A percentile compares a stretch with the other conserved stretches of the same genome.
These are phyloP conservation scores for Kodamaea lidongshanica DNA, from an alignment of 805 yeast genomes.

Conservation along the genomic window DNA sequence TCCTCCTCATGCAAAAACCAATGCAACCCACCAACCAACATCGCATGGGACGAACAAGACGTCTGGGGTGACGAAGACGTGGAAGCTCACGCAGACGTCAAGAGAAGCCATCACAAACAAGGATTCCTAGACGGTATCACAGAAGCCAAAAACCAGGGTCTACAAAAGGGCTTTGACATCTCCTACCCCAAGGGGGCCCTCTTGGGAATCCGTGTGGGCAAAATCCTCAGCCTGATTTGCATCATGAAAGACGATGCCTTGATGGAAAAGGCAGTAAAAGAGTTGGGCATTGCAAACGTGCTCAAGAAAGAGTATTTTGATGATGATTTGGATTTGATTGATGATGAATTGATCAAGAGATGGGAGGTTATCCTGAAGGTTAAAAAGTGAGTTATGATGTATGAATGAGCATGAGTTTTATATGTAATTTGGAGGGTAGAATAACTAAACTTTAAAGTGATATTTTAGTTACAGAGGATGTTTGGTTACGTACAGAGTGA, in stretches of 20 bases:
- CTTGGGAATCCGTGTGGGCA: slow-evolving; percentile 63
- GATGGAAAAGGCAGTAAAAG: slow-evolving; percentile 39
- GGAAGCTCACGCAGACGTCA: slow-evolving; percentile 27
- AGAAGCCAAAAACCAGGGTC: slow-evolving; percentile 55
- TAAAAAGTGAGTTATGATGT: slow-evolving; percentile 3
- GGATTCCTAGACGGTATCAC: slow-evolving; percentile 83
- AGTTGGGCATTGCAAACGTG: slow-evolving; percentile 54
- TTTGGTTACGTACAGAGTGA: too few relatives aligned
- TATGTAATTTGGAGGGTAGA: too few relatives aligned
- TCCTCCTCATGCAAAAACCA: too few relatives aligned
- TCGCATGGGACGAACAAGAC: slow-evolving; percentile 15
- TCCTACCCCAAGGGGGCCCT: slow-evolving; percentile 74
- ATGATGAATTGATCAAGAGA: slow-evolving; percentile 29
- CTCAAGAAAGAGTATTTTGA: slow-evolving; percentile 52
- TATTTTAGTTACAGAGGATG: too few relatives aligned
- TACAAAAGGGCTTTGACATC: slow-evolving; percentile 76
- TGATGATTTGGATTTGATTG: slow-evolving; percentile 35
- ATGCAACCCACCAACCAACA: slow-evolving; percentile 2
- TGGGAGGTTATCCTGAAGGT: slow-evolving; percentile 43
- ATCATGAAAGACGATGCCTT: slow-evolving; percentile 16
- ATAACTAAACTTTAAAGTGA: too few relatives aligned
- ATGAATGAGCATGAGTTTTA: background rate
- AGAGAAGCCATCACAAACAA: slow-evolving; percentile 63
- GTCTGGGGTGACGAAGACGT: slow-evolving; percentile 29
- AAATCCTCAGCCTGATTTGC: slow-evolving; percentile 45